Percentiles rank a stretch among this genome's conserved stretches.
phyloP scores from a whole-genome alignment of 2,329 filamentous ascomycete genomes.

The Penicillium digitatum region DNA sequence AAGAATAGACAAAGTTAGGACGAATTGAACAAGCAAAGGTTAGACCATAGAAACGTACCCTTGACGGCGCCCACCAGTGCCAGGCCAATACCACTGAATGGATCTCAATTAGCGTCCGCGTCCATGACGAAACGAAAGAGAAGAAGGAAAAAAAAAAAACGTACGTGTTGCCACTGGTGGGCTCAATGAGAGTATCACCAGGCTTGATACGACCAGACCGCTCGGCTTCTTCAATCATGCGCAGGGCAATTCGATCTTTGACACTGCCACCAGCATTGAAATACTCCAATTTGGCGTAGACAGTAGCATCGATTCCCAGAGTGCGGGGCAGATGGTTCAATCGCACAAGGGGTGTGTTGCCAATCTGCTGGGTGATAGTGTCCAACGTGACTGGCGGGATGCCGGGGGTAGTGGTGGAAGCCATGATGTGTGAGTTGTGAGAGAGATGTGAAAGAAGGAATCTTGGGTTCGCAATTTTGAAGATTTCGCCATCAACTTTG shows the following conservation, averaged over 20 bases:
- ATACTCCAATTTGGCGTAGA: slow-evolving; percentile 87
- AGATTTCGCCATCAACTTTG: slow-evolving; percentile 16
- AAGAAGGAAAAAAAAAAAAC: slow-evolving; percentile 14
- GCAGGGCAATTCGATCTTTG: slow-evolving; percentile 90
- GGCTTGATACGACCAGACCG: slow-evolving; percentile 89
- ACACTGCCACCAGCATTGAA: slow-evolving; percentile 93
- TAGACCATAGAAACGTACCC: slow-evolving; percentile 41
- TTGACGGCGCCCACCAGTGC: slow-evolving; percentile 93
- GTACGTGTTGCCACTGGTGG: slow-evolving; percentile 89
- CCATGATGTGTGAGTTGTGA: slow-evolving; percentile 37
- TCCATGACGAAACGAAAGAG: background rate
- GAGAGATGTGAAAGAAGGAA: background rate
- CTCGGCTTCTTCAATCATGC: slow-evolving; percentile 97
- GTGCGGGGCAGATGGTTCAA: slow-evolving; percentile 91
- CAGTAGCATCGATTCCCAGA: slow-evolving; percentile 79
- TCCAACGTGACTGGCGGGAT: slow-evolving; percentile 56
- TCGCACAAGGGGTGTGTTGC: slow-evolving; percentile 90
- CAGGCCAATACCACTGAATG: slow-evolving; percentile 72
- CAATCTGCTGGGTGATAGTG: slow-evolving; percentile 81
- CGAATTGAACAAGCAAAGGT: background rate
- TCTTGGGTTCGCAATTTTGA: background rate
- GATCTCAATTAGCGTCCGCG: background rate
- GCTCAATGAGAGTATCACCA: slow-evolving; percentile 94
- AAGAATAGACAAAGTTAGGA: background rate
- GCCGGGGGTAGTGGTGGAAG: slow-evolving; percentile 48